These are phyloP conservation scores for Botrytis medusae DNA, from an alignment of 2,329 filamentous ascomycete species.

Conservation along the genomic window DNA sequence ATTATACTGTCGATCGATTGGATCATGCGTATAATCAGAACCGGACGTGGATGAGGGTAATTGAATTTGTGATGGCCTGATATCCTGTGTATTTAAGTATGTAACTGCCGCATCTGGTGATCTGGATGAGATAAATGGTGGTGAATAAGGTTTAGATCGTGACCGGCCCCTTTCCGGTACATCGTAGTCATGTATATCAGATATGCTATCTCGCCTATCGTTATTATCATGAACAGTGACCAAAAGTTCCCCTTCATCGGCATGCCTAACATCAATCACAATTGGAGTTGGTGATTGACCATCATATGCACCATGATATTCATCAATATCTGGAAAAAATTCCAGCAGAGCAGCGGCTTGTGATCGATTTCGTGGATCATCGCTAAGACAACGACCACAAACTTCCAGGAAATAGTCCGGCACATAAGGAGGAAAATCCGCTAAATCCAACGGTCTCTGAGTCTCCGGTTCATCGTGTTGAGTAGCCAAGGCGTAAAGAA, in stretches of 20 bases:
- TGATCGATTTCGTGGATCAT: slow-evolving; percentile 68
- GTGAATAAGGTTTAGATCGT: slow-evolving; percentile 30
- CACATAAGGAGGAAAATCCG: slow-evolving; percentile 56
- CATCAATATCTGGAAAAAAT: slow-evolving; percentile 59
- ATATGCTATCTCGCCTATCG: not conserved
- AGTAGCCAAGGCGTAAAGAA: slow-evolving; percentile 86
- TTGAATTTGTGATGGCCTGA: slow-evolving; percentile 12
- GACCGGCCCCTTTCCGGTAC: slow-evolving; percentile 38
- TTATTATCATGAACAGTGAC: slow-evolving; percentile 20
- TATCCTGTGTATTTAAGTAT: not conserved
- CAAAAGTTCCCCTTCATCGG: slow-evolving; percentile 19
- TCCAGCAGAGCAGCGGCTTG: slow-evolving; percentile 71
- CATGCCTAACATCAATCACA: slow-evolving; percentile 36
- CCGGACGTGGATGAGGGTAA: slow-evolving; percentile 25
- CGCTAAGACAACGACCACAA: slow-evolving; percentile 69
- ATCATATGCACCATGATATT: slow-evolving; percentile 26
- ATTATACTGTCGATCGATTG: slow-evolving; percentile 4
- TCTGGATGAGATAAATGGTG: slow-evolving; percentile 18
- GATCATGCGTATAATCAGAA: slow-evolving; percentile 26
- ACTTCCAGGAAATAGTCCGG: slow-evolving; percentile 81
- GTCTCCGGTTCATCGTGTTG: slow-evolving; percentile 88
- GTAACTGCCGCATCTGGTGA: not conserved
- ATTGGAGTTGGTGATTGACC: slow-evolving; percentile 30
- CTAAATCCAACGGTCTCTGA: slow-evolving; percentile 67
- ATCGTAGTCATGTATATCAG: slow-evolving; percentile 23